Evolutionary conservation across 192 early-diverging fungal species (phyloP).

Genomic region (Coemansia erecta): DNA sequence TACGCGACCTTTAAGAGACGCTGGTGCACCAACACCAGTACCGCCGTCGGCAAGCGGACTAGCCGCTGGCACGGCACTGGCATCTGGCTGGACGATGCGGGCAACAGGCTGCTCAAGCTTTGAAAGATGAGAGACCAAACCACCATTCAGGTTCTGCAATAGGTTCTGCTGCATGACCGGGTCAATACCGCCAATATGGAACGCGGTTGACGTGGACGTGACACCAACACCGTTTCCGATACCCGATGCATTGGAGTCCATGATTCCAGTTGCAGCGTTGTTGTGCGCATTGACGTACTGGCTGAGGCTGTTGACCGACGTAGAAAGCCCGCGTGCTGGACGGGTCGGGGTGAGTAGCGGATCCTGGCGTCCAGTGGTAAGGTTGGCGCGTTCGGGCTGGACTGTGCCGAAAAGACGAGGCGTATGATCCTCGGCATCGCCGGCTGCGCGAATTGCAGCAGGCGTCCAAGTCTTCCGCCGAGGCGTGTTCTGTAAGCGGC

Average conservation of each 20-base stretch:
- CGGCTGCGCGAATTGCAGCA: slow-evolving; percentile 4
- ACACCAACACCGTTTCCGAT: slow-evolving; percentile 30
- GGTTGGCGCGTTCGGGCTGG: not conserved
- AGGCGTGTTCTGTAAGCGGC: slow-evolving; percentile 27
- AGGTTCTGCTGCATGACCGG: slow-evolving; percentile 41
- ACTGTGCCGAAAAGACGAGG: slow-evolving; percentile 5
- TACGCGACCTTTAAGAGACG: slow-evolving; percentile 18
- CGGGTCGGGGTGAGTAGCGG: slow-evolving; percentile 34
- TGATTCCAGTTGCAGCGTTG: slow-evolving; percentile 12
- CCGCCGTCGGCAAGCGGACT: too few relatives aligned
- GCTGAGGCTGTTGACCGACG: not conserved
- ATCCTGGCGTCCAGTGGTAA: not conserved
- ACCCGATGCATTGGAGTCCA: slow-evolving; percentile 53
- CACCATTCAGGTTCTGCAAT: slow-evolving; percentile 46
- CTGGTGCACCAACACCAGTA: not conserved
- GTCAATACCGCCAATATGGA: slow-evolving; percentile 32
- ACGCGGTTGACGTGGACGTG: slow-evolving; percentile 47
- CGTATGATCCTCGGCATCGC: not conserved
- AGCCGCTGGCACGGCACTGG: not conserved
- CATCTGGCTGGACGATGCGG: slow-evolving; percentile 4
- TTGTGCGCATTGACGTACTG: not conserved
- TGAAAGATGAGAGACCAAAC: slow-evolving; percentile 46
- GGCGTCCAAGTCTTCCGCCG: slow-evolving; percentile 28
- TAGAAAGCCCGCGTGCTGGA: slow-evolving; percentile 13
- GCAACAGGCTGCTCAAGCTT: slow-evolving; percentile 45